A percentile compares a stretch with the other conserved stretches of the same genome.
These are phyloP conservation scores for Ophiocordyceps unilateralis DNA, from an alignment of 2,329 filamentous ascomycete species.

Conservation along the genomic window DNA sequence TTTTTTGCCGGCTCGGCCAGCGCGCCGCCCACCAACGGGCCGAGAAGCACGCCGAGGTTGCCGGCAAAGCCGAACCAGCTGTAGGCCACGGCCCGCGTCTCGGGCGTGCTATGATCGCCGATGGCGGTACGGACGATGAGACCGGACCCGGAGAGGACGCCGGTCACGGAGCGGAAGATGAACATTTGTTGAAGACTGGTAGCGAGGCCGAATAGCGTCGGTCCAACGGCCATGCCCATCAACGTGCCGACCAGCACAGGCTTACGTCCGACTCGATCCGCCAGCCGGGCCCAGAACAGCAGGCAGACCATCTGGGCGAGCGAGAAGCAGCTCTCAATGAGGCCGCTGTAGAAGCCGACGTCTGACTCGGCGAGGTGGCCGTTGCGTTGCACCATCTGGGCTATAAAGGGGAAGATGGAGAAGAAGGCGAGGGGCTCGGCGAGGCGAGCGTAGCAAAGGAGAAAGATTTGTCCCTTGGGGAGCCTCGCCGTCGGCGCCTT, in stretches of 20 bases:
- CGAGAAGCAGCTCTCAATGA: slow-evolving; percentile 61
- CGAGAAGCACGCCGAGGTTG: slow-evolving; percentile 59
- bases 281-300: slow-evolving; percentile 48
- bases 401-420: slow-evolving; percentile 66
- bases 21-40: slow-evolving; percentile 50
- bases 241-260: slow-evolving; percentile 54
- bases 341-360: slow-evolving; percentile 62
- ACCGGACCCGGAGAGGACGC: slow-evolving; percentile 56
- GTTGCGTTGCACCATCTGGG: slow-evolving; percentile 54
- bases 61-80: slow-evolving; percentile 60
- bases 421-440: slow-evolving; percentile 73
- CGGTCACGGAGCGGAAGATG: slow-evolving; percentile 50
- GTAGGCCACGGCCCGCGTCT: slow-evolving; percentile 57
- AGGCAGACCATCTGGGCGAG: slow-evolving; percentile 63
- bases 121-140: slow-evolving; percentile 66
- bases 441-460: slow-evolving; percentile 56
- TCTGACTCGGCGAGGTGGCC: slow-evolving; percentile 44
- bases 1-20: slow-evolving; percentile 50
- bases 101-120: slow-evolving; percentile 49
- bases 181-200: slow-evolving; percentile 57
- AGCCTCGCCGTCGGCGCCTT: background rate
- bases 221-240: slow-evolving; percentile 41
- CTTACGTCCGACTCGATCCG: slow-evolving; percentile 53
- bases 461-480: slow-evolving; percentile 36
- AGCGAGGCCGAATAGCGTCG: slow-evolving; percentile 51